Evolutionary conservation across 2,329 filamentous ascomycete genomes (phyloP).

Genomic region (Colletotrichum sp.): DNA sequence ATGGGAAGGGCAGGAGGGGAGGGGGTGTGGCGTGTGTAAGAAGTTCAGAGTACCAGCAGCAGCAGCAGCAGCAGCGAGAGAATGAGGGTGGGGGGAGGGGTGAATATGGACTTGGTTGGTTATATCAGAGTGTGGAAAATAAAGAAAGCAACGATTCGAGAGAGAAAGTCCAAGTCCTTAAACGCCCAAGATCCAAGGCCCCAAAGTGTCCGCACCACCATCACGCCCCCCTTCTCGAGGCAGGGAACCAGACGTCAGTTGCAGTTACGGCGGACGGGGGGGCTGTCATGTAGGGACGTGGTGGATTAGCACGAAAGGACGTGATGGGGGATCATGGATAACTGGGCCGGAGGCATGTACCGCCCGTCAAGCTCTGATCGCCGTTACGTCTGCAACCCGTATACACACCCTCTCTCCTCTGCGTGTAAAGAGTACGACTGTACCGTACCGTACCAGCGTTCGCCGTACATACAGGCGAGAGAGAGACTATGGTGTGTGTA

Average conservation of each 20-base stretch:
- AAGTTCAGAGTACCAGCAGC: neutral
- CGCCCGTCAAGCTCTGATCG: conserved; percentile 14
- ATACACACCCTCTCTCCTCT: neutral
- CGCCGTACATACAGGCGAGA: neutral
- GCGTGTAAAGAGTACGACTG: neutral
- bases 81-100: neutral
- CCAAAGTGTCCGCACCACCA: neutral
- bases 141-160: neutral
- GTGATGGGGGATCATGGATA: neutral
- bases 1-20: neutral
- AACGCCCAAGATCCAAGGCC: neutral
- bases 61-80: neutral
- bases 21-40: neutral
- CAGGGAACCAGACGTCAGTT: neutral
- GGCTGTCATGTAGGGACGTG: neutral
- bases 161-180: neutral
- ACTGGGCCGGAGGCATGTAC: neutral
- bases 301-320: neutral
- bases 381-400: conserved; percentile 2
- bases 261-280: neutral
- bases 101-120: neutral
- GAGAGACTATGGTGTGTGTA: neutral
- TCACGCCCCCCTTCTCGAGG: neutral
- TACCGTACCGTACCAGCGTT: neutral
- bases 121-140: neutral